Base-by-base conservation (phyloP, 176 grass and related monocot genomes). In the Saccharum officinarum region DNA sequence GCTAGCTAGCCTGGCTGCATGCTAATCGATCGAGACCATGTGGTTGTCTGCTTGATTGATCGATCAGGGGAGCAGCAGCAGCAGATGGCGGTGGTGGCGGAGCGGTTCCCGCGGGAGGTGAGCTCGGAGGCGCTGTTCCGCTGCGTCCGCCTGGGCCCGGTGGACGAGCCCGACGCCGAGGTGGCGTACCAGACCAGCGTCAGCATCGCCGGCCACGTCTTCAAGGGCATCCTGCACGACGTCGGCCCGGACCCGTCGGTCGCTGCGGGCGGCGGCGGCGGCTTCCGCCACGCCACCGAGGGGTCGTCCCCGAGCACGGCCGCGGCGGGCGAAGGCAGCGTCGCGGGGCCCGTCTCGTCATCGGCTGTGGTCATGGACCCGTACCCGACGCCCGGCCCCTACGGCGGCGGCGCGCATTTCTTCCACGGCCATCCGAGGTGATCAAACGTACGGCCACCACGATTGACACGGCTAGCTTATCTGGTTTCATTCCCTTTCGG, bases 201-300 rank as follows among this genome's bases (percentile, higher is more conserved):
- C 64, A 89, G 86, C 82, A 99, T 99, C 84, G 97, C 80, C 47
- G 97, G 97, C 46, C 97, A 95, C 50, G 38, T 99, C 26, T 99
- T 99, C 93, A 96, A 92, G 80, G 97, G 97, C 65, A 99, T 99
- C 55, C 93, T 99, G 44, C 94, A 96, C 67, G 97, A 94, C 67
- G 82, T 94, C 66, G 97, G 97, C 30, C 91, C 84, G 34, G 97
- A 95, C 11, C 75, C 75, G 30, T 82, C 88, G 0, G 26, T 75
- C 33, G 45, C 70, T 16, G n/a, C n/a, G 6, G 69, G 12, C 22
- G 25, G 62, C 55, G 54, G 46, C 57, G 79, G 54, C 31, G 37
- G 78, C 47, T 50, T 76, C 46, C 52, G 46, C 18, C 86, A 65
- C 28, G 50, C 60, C 50, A 75, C 59, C 44, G 77, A 37, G 6